Evolutionary conservation across 2,329 filamentous ascomycete genomes (phyloP).

Genomic region (Alternaria longipes): DNA sequence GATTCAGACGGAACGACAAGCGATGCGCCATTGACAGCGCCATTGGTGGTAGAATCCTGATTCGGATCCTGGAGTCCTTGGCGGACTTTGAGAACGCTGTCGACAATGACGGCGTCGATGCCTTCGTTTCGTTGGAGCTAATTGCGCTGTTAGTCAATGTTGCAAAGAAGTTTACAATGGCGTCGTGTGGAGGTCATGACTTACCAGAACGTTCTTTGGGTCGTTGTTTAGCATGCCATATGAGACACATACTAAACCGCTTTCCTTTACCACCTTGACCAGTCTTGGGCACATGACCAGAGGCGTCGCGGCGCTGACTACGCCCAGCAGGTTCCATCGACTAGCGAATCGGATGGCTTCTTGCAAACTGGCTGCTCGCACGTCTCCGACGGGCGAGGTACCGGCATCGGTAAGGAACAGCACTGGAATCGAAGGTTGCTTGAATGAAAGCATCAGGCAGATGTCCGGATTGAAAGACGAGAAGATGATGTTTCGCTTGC

Average conservation of each 20-base stretch:
- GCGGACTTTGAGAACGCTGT: constrained; percentile 90
- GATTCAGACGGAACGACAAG: constrained; percentile 15
- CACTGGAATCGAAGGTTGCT: constrained; percentile 95
- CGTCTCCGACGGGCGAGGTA: constrained; percentile 81
- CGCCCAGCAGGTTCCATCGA: constrained; percentile 91
- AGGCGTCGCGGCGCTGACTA: constrained; percentile 88
- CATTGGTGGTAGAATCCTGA: constrained; percentile 10
- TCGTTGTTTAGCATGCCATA: constrained; percentile 95
- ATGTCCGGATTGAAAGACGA: constrained; percentile 98
- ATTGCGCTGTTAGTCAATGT: constrained; percentile 18
- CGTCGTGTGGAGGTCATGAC: constrained; percentile 33
- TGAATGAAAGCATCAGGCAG: constrained; percentile 91
- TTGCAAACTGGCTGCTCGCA: constrained; percentile 88
- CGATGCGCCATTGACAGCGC: constrained; percentile 6
- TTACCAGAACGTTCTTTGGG: constrained; percentile 81
- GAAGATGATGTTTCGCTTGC: constrained; percentile 91
- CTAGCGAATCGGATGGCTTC: constrained; percentile 95
- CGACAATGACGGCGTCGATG: constrained; percentile 97
- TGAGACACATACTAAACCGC: constrained; percentile 90
- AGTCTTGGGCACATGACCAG: constrained; percentile 88
- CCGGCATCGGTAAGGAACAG: constrained; percentile 94
- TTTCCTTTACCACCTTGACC: constrained; percentile 93
- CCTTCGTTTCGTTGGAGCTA: constrained; percentile 91
- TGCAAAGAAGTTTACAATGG: too few species aligned
- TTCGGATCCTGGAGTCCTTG: constrained; percentile 76